Percentiles rank a stretch among this genome's conserved stretches.
Evolutionary conservation across 805 yeast species (phyloP).

Genomic region (Tetrapisispora pingtungensis): DNA sequence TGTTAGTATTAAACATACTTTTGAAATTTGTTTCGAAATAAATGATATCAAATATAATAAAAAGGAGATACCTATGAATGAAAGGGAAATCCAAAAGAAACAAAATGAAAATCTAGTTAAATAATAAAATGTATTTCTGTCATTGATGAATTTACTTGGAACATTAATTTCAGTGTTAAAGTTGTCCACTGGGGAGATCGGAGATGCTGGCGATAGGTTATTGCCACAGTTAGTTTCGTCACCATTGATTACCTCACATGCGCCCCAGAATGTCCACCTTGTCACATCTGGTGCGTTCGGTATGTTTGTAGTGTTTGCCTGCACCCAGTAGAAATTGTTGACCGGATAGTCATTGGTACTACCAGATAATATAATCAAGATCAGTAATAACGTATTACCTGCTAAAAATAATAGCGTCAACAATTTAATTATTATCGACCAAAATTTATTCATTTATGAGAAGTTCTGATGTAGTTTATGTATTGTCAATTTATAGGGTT

Average conservation of each 20-base stretch:
- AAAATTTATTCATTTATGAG: neutral
- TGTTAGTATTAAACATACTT: conserved; percentile 43
- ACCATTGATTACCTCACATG: conserved; percentile 31
- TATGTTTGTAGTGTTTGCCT: conserved; percentile 55
- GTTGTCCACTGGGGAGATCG: conserved; percentile 68
- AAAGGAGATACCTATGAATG: conserved; percentile 54
- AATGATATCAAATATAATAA: conserved; percentile 44
- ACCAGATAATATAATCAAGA: conserved; percentile 58
- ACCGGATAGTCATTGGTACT: conserved; percentile 49
- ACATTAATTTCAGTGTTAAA: conserved; percentile 44
- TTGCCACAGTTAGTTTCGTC: conserved; percentile 11
- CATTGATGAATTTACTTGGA: conserved; percentile 43
- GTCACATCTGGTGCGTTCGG: conserved; percentile 34
- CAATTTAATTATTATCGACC: conserved; percentile 7
- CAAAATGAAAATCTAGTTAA: conserved; percentile 59
- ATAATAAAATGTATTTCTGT: conserved; percentile 52
- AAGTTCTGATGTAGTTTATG: neutral
- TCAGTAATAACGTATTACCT: conserved; percentile 38
- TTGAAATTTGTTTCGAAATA: conserved; percentile 46
- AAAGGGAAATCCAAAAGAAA: conserved; percentile 47
- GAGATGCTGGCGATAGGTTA: conserved; percentile 52
- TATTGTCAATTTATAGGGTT: too few species aligned
- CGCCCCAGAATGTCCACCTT: conserved; percentile 80
- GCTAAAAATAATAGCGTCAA: conserved; percentile 23
- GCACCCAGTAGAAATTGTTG: conserved; percentile 57